These are phyloP conservation scores for Aspergillus affinis DNA, from an alignment of 495 filamentous ascomycete genomes.

Conservation along the genomic window DNA sequence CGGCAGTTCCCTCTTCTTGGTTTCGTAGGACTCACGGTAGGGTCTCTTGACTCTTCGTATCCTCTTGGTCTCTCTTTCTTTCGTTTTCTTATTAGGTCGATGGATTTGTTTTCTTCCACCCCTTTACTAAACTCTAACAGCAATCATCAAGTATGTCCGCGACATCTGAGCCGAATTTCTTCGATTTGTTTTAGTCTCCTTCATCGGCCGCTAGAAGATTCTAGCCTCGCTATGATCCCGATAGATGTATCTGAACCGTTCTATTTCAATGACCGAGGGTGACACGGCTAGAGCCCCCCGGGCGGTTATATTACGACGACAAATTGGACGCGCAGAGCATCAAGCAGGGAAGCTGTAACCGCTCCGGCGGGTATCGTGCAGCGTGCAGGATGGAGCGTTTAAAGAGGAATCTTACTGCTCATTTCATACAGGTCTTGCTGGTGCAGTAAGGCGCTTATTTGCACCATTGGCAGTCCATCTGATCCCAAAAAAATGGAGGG, in stretches of 20 bases:
- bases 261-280: not conserved
- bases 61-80: too few relatives aligned
- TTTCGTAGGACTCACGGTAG: not conserved
- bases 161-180: not conserved
- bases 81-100: too few relatives aligned
- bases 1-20: not conserved
- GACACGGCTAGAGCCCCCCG: not conserved
- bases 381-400: too few relatives aligned
- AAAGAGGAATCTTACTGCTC: too few relatives aligned
- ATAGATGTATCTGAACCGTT: not conserved
- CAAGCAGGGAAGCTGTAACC: not conserved
- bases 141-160: not conserved
- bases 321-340: not conserved
- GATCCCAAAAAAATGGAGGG: too few relatives aligned
- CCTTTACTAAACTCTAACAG: not conserved
- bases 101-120: not conserved
- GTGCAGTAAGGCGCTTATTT: too few relatives aligned
- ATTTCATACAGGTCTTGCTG: too few relatives aligned
- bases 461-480: too few relatives aligned
- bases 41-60: too few relatives aligned
- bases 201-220: not conserved
- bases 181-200: not conserved
- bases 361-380: too few relatives aligned
- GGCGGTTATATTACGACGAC: not conserved
- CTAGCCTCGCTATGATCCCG: not conserved